A percentile compares a stretch with the other conserved stretches of the same genome.
phyloP scores from a whole-genome alignment of 192 early-diverging fungal species.

The Backusella circina region DNA sequence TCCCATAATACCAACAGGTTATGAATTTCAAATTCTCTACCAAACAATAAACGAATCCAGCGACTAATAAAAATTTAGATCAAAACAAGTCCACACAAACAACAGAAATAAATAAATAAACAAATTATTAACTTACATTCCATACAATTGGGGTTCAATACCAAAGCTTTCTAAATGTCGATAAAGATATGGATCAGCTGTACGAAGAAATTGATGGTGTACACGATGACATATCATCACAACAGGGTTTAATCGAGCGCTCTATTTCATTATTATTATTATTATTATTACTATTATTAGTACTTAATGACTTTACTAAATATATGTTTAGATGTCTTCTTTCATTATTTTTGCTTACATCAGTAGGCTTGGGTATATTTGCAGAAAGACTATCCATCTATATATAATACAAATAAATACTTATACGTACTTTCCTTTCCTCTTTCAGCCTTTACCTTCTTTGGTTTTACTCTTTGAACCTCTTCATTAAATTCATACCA shows the following conservation, averaged over 20 bases:
- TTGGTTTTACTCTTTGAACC: slow-evolving; percentile 5
- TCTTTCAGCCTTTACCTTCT: slow-evolving; percentile 2
- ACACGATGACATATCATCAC: slow-evolving; percentile 69
- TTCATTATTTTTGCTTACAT: slow-evolving; percentile 1
- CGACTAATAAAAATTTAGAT: slow-evolving; percentile 43
- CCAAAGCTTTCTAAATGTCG: slow-evolving; percentile 65
- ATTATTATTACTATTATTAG: not conserved
- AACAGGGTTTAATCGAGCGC: slow-evolving; percentile 60
- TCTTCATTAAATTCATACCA: slow-evolving; percentile 86
- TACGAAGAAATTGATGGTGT: slow-evolving; percentile 65
- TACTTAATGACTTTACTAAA: too few relatives aligned
- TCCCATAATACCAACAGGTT: slow-evolving; percentile 84
- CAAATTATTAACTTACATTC: slow-evolving; percentile 54
- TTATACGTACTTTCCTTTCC: not conserved
- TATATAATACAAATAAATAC: not conserved
- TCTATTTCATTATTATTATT: slow-evolving; percentile 17
- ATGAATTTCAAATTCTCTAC: slow-evolving; percentile 77
- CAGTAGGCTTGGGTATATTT: slow-evolving; percentile 9
- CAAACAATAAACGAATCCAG: slow-evolving; percentile 91
- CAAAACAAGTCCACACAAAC: not conserved
- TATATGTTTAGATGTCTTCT: not conserved
- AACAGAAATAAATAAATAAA: not conserved
- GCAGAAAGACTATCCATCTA: not conserved
- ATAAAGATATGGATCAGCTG: slow-evolving; percentile 70
- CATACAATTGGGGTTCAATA: slow-evolving; percentile 95